phyloP scores from a whole-genome alignment of 305 asterid genomes.

The Striga hermonthica region DNA sequence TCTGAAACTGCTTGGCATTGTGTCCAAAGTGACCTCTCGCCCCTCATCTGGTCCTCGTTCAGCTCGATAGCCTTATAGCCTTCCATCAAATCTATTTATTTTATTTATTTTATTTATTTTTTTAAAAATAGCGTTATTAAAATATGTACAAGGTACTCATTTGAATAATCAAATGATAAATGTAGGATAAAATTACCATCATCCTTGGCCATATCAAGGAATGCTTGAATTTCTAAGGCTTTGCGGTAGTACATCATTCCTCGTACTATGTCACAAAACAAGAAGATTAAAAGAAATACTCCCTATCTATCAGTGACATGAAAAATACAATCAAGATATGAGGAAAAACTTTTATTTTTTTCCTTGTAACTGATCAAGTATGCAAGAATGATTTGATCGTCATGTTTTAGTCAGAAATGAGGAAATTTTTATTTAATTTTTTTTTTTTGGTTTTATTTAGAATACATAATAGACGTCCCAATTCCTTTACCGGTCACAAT shows the following conservation, averaged over 20 bases:
- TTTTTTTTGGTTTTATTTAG: too few relatives aligned
- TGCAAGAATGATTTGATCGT: too few relatives aligned
- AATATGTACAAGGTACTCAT: background rate
- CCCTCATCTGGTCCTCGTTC: slow-evolving; percentile 77
- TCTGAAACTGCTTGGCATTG: slow-evolving; percentile 92
- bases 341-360: too few relatives aligned
- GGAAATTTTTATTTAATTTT: background rate
- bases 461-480: too few relatives aligned
- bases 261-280: slow-evolving; percentile 45
- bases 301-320: background rate
- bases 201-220: slow-evolving; percentile 89
- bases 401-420: too few relatives aligned
- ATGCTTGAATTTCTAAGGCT: slow-evolving; percentile 89
- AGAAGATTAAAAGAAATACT: background rate
- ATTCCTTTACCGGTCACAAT: too few relatives aligned
- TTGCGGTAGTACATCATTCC: slow-evolving; percentile 96
- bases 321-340: too few relatives aligned
- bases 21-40: slow-evolving; percentile 75
- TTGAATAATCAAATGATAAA: slow-evolving; percentile 2
- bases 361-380: too few relatives aligned
- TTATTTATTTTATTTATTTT: too few relatives aligned
- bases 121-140: background rate
- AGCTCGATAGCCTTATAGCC: slow-evolving; percentile 85
- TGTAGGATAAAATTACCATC: slow-evolving; percentile 48
- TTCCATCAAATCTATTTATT: slow-evolving; percentile 76